Percentiles rank a stretch among this genome's conserved stretches.
phyloP scores from a whole-genome alignment of 495 filamentous ascomycete genomes.

The Xylaria sp. region DNA sequence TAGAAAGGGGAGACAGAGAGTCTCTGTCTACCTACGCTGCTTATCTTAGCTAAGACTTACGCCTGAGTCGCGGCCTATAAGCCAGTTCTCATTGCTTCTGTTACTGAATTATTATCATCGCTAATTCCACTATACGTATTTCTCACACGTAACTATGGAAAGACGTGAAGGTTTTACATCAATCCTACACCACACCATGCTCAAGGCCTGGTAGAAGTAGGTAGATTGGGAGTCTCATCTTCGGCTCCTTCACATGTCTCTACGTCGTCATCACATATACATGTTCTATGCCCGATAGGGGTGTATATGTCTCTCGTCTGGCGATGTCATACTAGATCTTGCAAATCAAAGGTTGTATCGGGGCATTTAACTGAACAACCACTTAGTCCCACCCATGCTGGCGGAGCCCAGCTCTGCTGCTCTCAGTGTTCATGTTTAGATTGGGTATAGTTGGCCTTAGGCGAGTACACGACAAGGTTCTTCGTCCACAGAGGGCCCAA shows the following conservation, averaged over 20 bases:
- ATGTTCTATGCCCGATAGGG: background rate
- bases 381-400: background rate
- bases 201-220: background rate
- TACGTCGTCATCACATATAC: background rate
- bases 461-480: slow-evolving; percentile 17
- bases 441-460: slow-evolving; percentile 8
- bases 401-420: background rate
- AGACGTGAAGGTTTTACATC: background rate
- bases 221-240: background rate
- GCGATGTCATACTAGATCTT: background rate
- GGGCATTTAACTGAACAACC: slow-evolving; percentile 13
- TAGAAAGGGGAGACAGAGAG: background rate
- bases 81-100: background rate
- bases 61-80: background rate
- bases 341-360: slow-evolving; percentile 20
- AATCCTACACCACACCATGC: background rate
- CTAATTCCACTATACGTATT: background rate
- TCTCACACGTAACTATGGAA: too few species aligned
- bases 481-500: slow-evolving; percentile 20
- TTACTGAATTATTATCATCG: background rate
- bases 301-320: slow-evolving; percentile 21
- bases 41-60: background rate
- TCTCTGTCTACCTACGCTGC: background rate
- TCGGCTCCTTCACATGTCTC: background rate
- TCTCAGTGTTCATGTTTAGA: background rate